phyloP scores from a whole-genome alignment of 805 yeast species.

The Suhomyces sp. region DNA sequence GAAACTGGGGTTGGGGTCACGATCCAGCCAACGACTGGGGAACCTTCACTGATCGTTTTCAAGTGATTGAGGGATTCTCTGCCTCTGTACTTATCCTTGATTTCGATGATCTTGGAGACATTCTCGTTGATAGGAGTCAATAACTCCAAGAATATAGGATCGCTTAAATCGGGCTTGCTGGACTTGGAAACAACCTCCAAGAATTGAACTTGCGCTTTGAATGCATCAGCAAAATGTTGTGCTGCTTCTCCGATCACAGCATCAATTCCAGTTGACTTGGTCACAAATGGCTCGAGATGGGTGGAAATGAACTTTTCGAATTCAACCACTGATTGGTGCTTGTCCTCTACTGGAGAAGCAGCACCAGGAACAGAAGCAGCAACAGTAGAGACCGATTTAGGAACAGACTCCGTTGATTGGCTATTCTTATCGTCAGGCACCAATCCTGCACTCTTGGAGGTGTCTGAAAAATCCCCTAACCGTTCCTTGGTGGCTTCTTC shows the following conservation, averaged over 20 bases:
- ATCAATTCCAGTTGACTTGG: slow-evolving; percentile 53
- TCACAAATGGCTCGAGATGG: slow-evolving; percentile 59
- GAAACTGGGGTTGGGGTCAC: slow-evolving; percentile 73
- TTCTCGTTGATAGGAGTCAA: slow-evolving; percentile 66
- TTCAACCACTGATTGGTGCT: slow-evolving; percentile 46
- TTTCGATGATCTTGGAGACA: slow-evolving; percentile 54
- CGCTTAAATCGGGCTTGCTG: slow-evolving; percentile 61
- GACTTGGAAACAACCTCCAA: slow-evolving; percentile 59
- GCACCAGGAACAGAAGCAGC: slow-evolving; percentile 17
- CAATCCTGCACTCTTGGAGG: too few species aligned
- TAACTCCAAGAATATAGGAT: slow-evolving; percentile 54
- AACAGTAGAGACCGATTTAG: slow-evolving; percentile 16
- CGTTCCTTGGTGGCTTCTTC: slow-evolving; percentile 47
- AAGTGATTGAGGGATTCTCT: slow-evolving; percentile 67
- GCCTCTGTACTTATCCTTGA: slow-evolving; percentile 75
- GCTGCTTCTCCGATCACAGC: slow-evolving; percentile 59
- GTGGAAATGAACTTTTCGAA: slow-evolving; percentile 56
- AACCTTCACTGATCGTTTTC: slow-evolving; percentile 84
- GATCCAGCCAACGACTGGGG: slow-evolving; percentile 90
- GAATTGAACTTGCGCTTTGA: slow-evolving; percentile 58
- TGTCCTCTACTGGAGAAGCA: slow-evolving; percentile 19
- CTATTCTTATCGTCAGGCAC: too few species aligned
- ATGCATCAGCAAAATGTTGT: slow-evolving; percentile 47
- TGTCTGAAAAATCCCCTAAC: too few species aligned
- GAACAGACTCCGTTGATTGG: too few species aligned